These are phyloP conservation scores for Nothophaeocryptopus gaeumannii DNA, from an alignment of 2,329 filamentous ascomycete genomes.

Conservation along the genomic window DNA sequence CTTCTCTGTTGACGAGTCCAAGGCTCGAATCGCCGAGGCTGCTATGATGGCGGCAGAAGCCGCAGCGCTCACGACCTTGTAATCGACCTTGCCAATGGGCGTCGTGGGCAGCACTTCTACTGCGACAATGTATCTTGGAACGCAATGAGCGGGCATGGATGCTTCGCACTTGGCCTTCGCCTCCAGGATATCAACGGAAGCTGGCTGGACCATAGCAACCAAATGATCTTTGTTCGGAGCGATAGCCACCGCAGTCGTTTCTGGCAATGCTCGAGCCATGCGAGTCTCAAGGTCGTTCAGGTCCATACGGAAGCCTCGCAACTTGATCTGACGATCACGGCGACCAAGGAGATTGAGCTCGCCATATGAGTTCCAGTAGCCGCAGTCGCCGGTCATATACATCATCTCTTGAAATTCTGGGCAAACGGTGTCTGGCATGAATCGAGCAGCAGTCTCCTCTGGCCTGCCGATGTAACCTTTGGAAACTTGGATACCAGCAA, in stretches of 20 bases:
- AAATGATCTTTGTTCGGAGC: not conserved
- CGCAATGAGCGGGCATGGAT: not conserved
- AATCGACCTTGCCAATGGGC: no score
- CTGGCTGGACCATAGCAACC: slow-evolving; percentile 4
- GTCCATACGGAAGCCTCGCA: slow-evolving; percentile 3
- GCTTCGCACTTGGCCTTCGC: not conserved
- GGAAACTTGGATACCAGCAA: no score
- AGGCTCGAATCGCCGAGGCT: no score
- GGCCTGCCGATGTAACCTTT: no score
- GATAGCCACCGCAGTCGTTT: not conserved
- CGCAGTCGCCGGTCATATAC: slow-evolving; percentile 2
- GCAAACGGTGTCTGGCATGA: not conserved
- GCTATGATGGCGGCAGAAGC: no score
- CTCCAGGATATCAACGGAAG: not conserved
- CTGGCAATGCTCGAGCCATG: not conserved
- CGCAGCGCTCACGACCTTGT: no score
- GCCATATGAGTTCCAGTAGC: slow-evolving; percentile 4
- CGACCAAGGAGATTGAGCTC: not conserved
- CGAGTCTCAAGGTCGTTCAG: not conserved
- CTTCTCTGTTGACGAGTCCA: no score
- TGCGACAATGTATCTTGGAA: not conserved
- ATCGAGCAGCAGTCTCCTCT: no score
- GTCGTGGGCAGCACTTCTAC: no score
- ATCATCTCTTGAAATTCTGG: slow-evolving; percentile 2
- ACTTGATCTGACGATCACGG: slow-evolving; percentile 6